Conservation (phyloP, 2,329 filamentous ascomycete species). For the Blastomyces silverae region DNA sequence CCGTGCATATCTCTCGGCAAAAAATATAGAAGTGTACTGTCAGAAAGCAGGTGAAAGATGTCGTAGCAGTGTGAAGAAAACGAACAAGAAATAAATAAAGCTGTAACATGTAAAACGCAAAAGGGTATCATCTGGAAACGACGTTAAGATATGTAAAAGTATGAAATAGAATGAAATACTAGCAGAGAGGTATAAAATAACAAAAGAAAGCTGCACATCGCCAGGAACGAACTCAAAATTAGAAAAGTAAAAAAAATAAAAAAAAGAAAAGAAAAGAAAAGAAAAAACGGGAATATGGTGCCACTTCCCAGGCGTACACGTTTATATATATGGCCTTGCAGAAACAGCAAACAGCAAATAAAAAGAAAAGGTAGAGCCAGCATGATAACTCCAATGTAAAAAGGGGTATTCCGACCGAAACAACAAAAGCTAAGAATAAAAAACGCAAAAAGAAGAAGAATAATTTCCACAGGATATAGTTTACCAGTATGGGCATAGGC, state of each 20-base stretch:
- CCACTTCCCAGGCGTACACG: background rate
- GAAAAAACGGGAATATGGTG: too few species aligned
- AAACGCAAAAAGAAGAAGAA: background rate
- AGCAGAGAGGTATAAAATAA: background rate
- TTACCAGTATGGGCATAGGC: background rate
- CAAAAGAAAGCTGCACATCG: background rate
- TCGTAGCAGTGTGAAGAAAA: background rate
- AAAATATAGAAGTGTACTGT: background rate
- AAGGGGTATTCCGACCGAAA: background rate
- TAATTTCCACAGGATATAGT: background rate
- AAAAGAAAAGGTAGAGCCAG: background rate
- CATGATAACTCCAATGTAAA: background rate
- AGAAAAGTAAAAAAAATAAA: constrained; percentile 3
- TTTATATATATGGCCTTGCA: background rate
- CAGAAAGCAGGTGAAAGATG: background rate
- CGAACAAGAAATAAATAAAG: background rate
- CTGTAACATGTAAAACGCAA: background rate
- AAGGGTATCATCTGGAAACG: constrained; percentile 11
- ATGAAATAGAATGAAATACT: background rate
- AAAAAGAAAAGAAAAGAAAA: background rate
- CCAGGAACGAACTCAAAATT: background rate
- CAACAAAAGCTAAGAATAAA: background rate
- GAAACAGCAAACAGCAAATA: too few species aligned
- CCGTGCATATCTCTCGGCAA: background rate
- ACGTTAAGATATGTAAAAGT: background rate